Evolutionary conservation across 139 green algal species (phyloP), one percentile per base, ranked within the genome.

Genomic region (Protoeuglena noctilucae): DNA sequence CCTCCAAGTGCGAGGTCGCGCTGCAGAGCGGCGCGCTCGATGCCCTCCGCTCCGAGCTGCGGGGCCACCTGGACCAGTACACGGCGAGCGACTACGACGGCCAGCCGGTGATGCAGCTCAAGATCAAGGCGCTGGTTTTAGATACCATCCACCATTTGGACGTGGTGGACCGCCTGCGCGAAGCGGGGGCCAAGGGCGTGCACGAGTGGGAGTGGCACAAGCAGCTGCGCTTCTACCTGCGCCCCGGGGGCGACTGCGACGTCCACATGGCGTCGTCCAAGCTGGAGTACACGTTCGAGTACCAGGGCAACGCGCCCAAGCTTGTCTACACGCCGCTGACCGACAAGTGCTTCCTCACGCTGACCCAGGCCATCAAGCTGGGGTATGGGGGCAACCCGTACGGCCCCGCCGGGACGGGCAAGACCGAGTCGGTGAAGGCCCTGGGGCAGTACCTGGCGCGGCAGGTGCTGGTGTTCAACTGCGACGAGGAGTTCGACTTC

Each of bases 291-390:
- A 77, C 70, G 2, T 88, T 73, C 67, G 82, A 91, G 68, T 91
- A 88, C 54, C 74, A 85, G 60, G 82, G 79, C 51, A 87, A 85
- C 43, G 75, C 75, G 21, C 68, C 75, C 21, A 85, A 84, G 70
- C 77, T 91, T 14, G 82, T 91, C 60, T 82, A 86, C 69, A 91
- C 82, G n/a, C 74, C 82, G 22, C 73, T 91, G n/a, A 87, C 82
- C 0, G 82, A 91, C 65, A 85, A 80, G 63, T 87, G 78, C 65
- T 72, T 61, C 41, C 73, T 86, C 14, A 86, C 78, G 6, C 75
- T 86, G 12, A 86, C 72, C 4, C 71, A 87, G 60, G 82, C 70
- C 2, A 77, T 91, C 61, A 68, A 74, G 0, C 67, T 85, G 14
- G 82, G 82, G 3, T 86, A 84, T 48, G 82, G 82, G 27, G 82